phyloP scores from a whole-genome alignment of 371 early-diverging fungal genomes.

The Fennellomyces sp. region DNA sequence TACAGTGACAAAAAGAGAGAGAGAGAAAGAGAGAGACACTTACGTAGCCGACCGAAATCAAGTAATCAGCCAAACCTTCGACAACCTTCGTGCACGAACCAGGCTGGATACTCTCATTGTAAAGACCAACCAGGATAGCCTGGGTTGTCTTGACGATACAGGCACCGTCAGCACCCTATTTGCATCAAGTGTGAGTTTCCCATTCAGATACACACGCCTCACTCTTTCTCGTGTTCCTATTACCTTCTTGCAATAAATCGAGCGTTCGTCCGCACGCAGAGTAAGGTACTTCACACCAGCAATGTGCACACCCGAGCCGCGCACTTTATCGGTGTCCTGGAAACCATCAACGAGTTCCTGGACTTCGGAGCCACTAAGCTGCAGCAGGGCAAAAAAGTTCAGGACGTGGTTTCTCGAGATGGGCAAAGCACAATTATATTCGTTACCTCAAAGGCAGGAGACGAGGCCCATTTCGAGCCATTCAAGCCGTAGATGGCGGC shows the following conservation, averaged over 20 bases:
- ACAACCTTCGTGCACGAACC: slow-evolving; percentile 81
- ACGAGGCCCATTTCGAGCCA: slow-evolving; percentile 81
- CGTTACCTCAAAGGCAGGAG: slow-evolving; percentile 68
- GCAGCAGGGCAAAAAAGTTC: not conserved
- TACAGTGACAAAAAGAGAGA: not conserved
- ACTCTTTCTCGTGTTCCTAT: slow-evolving; percentile 9
- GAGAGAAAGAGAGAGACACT: slow-evolving; percentile 29
- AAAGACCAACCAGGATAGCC: slow-evolving; percentile 77
- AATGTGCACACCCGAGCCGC: slow-evolving; percentile 70
- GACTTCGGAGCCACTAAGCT: slow-evolving; percentile 66
- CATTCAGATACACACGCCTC: not conserved
- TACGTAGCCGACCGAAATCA: slow-evolving; percentile 72
- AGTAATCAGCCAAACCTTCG: slow-evolving; percentile 84
- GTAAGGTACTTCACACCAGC: slow-evolving; percentile 76
- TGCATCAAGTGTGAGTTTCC: not conserved
- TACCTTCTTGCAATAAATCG: slow-evolving; percentile 85
- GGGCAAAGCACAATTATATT: slow-evolving; percentile 4
- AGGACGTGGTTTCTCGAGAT: slow-evolving; percentile 8
- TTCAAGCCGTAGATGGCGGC: slow-evolving; percentile 85
- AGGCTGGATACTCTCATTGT: slow-evolving; percentile 68
- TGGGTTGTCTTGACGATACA: slow-evolving; percentile 83
- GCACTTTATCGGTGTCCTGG: slow-evolving; percentile 56
- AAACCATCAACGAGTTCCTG: slow-evolving; percentile 66
- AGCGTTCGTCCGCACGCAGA: slow-evolving; percentile 65
- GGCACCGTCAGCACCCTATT: slow-evolving; percentile 72